Conservation (phyloP, 257 asterid genomes). For the Thymus quinquecostatus region DNA sequence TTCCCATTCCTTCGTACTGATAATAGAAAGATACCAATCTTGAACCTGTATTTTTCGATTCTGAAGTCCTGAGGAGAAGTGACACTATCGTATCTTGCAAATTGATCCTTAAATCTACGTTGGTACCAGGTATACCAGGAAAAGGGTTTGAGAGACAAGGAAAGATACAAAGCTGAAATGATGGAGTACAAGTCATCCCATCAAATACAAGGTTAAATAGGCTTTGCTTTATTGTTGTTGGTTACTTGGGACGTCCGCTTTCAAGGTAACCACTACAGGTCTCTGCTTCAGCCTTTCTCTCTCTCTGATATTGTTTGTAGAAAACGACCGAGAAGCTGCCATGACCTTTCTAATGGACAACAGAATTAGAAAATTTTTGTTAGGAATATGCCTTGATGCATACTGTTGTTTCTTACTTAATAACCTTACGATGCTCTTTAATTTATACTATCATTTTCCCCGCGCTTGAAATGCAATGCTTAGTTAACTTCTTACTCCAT, state of each 20-base stretch:
- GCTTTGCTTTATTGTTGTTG: slow-evolving; percentile 2
- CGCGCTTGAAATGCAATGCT: not conserved
- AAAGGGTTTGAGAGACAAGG: slow-evolving; percentile 80
- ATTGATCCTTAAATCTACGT: not conserved
- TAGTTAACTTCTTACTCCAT: not conserved
- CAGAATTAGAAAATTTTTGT: slow-evolving; percentile 17
- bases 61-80: not conserved
- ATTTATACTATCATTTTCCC: not conserved
- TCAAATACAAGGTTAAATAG: slow-evolving; percentile 31
- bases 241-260: slow-evolving; percentile 18
- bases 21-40: not conserved
- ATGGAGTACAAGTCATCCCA: slow-evolving; percentile 70
- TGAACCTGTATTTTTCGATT: slow-evolving; percentile 11
- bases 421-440: not conserved
- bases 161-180: slow-evolving; percentile 85
- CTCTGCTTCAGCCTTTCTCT: slow-evolving; percentile 7
- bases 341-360: slow-evolving; percentile 11
- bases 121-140: slow-evolving; percentile 84
- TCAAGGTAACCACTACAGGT: not conserved
- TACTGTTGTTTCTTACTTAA: slow-evolving; percentile 5
- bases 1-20: not conserved
- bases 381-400: slow-evolving; percentile 15
- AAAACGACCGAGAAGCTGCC: slow-evolving; percentile 20
- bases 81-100: not conserved
- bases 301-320: slow-evolving; percentile 26